Conservation (phyloP, 2,329 filamentous ascomycete species). For the Aspergillus alliaceus region DNA sequence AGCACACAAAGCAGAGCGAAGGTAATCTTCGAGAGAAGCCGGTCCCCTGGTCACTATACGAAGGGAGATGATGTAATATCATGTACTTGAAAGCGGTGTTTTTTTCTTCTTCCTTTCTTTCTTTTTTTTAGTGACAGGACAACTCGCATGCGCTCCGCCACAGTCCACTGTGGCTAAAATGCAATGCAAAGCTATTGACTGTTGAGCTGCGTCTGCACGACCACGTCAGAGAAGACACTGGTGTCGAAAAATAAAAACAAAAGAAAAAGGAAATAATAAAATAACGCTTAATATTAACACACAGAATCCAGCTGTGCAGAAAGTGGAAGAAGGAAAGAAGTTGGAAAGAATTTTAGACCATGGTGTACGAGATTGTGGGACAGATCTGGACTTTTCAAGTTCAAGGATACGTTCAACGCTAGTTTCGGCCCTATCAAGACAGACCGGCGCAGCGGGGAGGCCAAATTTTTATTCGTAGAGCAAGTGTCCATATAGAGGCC, state of each 20-base stretch:
- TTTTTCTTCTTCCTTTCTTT: neutral
- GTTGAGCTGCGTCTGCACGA: conserved; percentile 24
- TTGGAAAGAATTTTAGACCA: conserved; percentile 5
- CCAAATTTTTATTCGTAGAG: conserved; percentile 17
- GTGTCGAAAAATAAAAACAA: conserved; percentile 5
- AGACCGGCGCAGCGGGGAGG: conserved; percentile 12
- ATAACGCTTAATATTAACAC: neutral
- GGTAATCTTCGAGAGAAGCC: neutral
- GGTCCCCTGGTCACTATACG: neutral
- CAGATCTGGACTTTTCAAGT: conserved; percentile 25
- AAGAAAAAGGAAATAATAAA: conserved; percentile 3
- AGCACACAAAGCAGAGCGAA: neutral
- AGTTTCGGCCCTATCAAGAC: conserved; percentile 14
- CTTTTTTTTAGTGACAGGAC: conserved; percentile 14
- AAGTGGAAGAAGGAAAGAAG: conserved; percentile 11
- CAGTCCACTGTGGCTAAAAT: conserved; percentile 30
- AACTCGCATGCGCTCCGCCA: conserved; percentile 40
- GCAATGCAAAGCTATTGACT: conserved; percentile 8
- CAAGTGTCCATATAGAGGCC: conserved; percentile 20
- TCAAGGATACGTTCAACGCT: conserved; percentile 17
- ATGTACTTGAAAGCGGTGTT: conserved; percentile 1
- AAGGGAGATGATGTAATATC: conserved; percentile 7
- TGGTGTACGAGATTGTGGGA: conserved; percentile 1
- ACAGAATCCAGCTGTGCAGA: conserved; percentile 20
- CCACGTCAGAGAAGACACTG: conserved; percentile 34